phyloP scores from a whole-genome alignment of 2,329 filamentous ascomycete genomes.

The Samsoniella hepiali region DNA sequence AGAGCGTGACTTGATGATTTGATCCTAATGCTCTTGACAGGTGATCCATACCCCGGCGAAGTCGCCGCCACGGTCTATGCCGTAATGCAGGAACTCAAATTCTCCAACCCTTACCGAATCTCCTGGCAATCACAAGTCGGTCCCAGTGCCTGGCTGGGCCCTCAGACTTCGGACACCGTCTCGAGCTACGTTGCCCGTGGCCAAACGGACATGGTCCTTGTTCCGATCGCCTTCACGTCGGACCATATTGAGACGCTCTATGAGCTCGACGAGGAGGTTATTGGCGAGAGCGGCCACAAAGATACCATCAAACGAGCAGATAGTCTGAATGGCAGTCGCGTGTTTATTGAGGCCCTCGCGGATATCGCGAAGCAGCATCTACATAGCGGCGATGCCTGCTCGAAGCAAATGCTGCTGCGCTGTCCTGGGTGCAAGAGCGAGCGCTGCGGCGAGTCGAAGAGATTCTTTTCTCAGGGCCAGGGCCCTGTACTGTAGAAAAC shows the following conservation, averaged over 20 bases:
- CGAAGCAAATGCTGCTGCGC: constrained; percentile 80
- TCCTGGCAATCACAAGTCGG: constrained; percentile 99
- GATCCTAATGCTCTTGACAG: constrained; percentile 42
- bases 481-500: constrained; percentile 6
- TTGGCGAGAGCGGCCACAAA: constrained; percentile 74
- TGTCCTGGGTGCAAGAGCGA: constrained; percentile 94
- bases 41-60: constrained; percentile 92
- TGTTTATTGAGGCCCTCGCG: constrained; percentile 87
- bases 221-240: constrained; percentile 97
- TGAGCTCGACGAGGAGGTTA: constrained; percentile 92
- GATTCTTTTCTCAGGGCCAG: constrained; percentile 51
- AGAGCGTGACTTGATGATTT: not conserved
- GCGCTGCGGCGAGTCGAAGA: constrained; percentile 74
- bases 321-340: constrained; percentile 83
- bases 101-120: constrained; percentile 86
- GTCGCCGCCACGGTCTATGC: constrained; percentile 94
- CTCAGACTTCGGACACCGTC: constrained; percentile 86
- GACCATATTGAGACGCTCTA: constrained; percentile 98
- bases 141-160: constrained; percentile 90
- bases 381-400: constrained; percentile 63
- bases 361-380: constrained; percentile 83
- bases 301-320: constrained; percentile 87
- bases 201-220: constrained; percentile 83
- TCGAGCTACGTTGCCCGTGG: constrained; percentile 86
- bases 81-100: constrained; percentile 87